Evolutionary conservation across 176 grass and related monocot genomes (phyloP), one percentile per base, ranked within the genome.

Genomic region (Neostapfia colusana): DNA sequence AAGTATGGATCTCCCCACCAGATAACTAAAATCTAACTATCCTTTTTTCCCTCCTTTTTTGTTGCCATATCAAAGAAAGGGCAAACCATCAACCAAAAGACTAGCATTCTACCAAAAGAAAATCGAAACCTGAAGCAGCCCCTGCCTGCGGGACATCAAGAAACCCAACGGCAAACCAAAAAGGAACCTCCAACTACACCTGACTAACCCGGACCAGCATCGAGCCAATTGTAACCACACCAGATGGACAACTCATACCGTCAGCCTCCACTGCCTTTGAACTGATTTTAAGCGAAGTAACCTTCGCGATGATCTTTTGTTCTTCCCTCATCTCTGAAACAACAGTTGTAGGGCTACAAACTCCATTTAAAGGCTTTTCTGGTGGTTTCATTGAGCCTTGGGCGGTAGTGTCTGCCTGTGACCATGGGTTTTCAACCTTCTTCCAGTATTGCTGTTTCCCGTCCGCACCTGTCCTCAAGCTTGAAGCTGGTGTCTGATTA

Each of bases 181-280:
- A 88, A 74, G 44, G 24, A 44, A 15, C 55, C 31, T 61, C 85
- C 37, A 68, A 63, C 40, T 87, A 67, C 24, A 49, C 65, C 5
- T 79, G 80, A 57, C 68, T 78, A 70, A 95, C 86, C 76, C 81
- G 63, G 23, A 95, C 76, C 3, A 87, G 86, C 92, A 95, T 73
- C 1, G 92, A 91, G 50, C 92, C 92, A 20, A 95, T 89, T 9
- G 79, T 95, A 49, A 91, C 86, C 25, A 91, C 81, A 75, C 84
- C 79, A 59, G 45, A 57, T 63, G 70, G 49, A 40, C 17, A 11
- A 61, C 48, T 63, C 73, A 71, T 78, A 26, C 15, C 26, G 14
- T 86, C 82, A 51, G 64, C 62, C 21, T 68, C 66, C 21, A 1
- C 66, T 46, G 50, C 45, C 16, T 67, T 75, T 31, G 67, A 71